Evolutionary conservation across 148 eudicot species (phyloP).

Genomic region (Vaccinium vitisidaea): DNA sequence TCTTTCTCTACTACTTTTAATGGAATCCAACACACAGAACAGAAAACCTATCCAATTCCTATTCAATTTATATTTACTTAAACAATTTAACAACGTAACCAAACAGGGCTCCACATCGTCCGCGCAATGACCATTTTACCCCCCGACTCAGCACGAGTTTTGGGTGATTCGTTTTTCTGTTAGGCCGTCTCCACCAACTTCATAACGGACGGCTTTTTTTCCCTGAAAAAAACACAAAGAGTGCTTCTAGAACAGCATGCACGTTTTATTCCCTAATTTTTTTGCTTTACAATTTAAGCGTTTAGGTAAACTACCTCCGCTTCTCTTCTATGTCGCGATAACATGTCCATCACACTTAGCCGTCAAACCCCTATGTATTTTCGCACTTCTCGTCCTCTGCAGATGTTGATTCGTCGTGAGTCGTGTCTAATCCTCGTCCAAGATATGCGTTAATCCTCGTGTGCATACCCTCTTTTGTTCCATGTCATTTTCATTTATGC

Average conservation of each 20-base stretch:
- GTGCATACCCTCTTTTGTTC: no score
- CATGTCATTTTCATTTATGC: no score
- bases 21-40: slow-evolving; percentile 2
- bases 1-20: neutral
- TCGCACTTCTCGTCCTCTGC: no score
- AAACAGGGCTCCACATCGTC: neutral
- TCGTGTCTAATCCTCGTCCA: no score
- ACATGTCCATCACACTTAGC: no score
- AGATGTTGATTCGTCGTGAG: no score
- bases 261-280: neutral
- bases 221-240: neutral
- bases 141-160: neutral
- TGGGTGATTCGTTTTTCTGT: neutral
- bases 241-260: neutral
- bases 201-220: neutral
- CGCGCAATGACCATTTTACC: neutral
- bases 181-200: neutral
- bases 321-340: neutral
- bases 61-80: neutral
- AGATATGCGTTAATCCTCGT: no score
- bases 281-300: neutral
- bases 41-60: neutral
- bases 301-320: neutral
- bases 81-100: neutral
- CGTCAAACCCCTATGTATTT: no score